Conservation (phyloP, 441 rosid species). For the Raphanus hybrid region DNA sequence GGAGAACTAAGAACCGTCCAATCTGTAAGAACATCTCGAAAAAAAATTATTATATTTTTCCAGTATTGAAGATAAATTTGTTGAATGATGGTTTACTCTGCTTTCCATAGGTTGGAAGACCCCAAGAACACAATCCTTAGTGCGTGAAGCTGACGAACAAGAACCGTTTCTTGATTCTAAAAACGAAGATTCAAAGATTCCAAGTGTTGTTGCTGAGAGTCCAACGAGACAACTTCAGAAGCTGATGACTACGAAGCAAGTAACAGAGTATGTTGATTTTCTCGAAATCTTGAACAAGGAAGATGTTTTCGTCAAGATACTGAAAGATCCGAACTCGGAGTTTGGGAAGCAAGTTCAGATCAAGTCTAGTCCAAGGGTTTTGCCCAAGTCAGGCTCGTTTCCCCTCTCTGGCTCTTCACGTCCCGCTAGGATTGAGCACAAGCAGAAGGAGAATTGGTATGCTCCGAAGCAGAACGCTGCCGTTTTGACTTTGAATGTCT, state of each 20-base stretch:
- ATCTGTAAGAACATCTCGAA: slow-evolving; percentile 27
- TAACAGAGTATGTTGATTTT: slow-evolving; percentile 59
- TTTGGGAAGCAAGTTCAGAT: slow-evolving; percentile 40
- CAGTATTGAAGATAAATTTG: not conserved
- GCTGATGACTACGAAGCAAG: slow-evolving; percentile 42
- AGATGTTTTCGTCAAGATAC: slow-evolving; percentile 56
- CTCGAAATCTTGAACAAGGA: slow-evolving; percentile 61
- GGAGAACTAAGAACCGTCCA: slow-evolving; percentile 48
- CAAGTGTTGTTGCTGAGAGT: slow-evolving; percentile 10
- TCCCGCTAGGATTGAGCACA: slow-evolving; percentile 70
- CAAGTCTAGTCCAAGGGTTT: slow-evolving; percentile 44
- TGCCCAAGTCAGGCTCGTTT: slow-evolving; percentile 81
- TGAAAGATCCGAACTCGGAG: slow-evolving; percentile 50
- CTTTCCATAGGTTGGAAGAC: slow-evolving; percentile 58
- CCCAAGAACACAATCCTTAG: slow-evolving; percentile 68
- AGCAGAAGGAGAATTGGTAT: slow-evolving; percentile 77
- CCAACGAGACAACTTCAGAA: slow-evolving; percentile 13
- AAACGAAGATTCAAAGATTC: slow-evolving; percentile 12
- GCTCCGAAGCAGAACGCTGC: slow-evolving; percentile 45
- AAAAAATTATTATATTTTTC: not conserved
- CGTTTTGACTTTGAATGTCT: slow-evolving; percentile 35
- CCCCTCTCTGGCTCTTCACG: slow-evolving; percentile 55
- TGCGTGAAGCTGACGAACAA: slow-evolving; percentile 48
- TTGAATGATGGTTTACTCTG: slow-evolving; percentile 15
- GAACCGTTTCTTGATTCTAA: slow-evolving; percentile 50